Percentiles rank a stretch among this genome's conserved stretches.
Evolutionary conservation across 2,329 filamentous ascomycete genomes (phyloP).

Genomic region (Sphaerulina musiva): DNA sequence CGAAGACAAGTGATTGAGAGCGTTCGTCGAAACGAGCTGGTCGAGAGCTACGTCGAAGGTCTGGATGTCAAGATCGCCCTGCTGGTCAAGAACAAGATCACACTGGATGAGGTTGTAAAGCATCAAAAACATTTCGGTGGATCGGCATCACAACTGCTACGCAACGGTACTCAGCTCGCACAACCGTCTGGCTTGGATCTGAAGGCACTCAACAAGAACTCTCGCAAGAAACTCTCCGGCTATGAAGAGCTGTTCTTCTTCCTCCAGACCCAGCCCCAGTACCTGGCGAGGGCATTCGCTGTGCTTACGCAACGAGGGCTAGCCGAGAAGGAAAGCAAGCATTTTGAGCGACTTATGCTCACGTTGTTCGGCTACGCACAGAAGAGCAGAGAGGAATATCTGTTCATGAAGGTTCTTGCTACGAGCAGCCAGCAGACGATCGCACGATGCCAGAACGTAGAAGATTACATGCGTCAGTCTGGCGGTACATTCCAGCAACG

Average conservation of each 20-base stretch:
- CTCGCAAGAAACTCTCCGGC: slow-evolving; percentile 86
- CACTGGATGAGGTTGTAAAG: slow-evolving; percentile 91
- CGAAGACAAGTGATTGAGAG: slow-evolving; percentile 96
- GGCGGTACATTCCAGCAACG: slow-evolving; percentile 92
- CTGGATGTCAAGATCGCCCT: slow-evolving; percentile 98
- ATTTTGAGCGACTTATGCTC: slow-evolving; percentile 91
- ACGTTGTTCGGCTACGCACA: slow-evolving; percentile 94
- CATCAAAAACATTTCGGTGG: slow-evolving; percentile 96
- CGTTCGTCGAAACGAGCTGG: slow-evolving; percentile 91
- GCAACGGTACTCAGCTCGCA: slow-evolving; percentile 28
- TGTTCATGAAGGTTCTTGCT: slow-evolving; percentile 80
- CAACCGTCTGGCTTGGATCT: slow-evolving; percentile 81
- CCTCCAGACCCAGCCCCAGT: slow-evolving; percentile 91
- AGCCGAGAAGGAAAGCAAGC: slow-evolving; percentile 84
- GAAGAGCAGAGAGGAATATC: slow-evolving; percentile 94
- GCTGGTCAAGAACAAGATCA: slow-evolving; percentile 99
- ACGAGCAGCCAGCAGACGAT: slow-evolving; percentile 81
- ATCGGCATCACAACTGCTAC: slow-evolving; percentile 30
- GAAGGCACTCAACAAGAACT: slow-evolving; percentile 95
- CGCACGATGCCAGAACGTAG: slow-evolving; percentile 62
- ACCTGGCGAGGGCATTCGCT: slow-evolving; percentile 81
- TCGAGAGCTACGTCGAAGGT: slow-evolving; percentile 97
- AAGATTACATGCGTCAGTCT: slow-evolving; percentile 67
- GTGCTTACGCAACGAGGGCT: slow-evolving; percentile 75
- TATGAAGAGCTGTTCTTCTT: slow-evolving; percentile 98